phyloP scores from a whole-genome alignment of 2,329 filamentous ascomycete species.

The Clarireedia hainanense region DNA sequence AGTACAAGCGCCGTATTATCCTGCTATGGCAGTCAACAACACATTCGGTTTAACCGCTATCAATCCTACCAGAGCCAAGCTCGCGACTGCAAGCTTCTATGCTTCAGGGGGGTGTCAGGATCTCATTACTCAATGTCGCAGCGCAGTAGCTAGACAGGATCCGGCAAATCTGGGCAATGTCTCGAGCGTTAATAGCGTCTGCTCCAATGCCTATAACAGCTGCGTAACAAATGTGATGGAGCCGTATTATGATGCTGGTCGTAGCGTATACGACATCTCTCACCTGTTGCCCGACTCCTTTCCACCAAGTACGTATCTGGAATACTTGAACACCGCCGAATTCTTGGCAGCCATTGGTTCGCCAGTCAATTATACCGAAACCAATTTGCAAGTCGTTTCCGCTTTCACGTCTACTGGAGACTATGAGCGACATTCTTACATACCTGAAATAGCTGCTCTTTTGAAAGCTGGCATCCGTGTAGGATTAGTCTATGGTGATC shows the following conservation, averaged over 20 bases:
- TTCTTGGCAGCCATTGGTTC: conserved; percentile 55
- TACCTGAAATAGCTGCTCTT: conserved; percentile 51
- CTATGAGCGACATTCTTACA: conserved; percentile 54
- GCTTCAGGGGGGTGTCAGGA: conserved; percentile 44
- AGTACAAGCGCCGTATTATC: conserved; percentile 50
- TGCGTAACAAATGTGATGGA: conserved; percentile 30
- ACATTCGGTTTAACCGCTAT: conserved; percentile 57
- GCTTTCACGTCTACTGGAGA: conserved; percentile 48
- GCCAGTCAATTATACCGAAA: conserved; percentile 50
- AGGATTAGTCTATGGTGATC: conserved; percentile 61
- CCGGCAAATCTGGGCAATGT: conserved; percentile 35
- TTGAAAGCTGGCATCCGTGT: conserved; percentile 58
- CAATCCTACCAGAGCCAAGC: conserved; percentile 40
- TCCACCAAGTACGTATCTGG: conserved; percentile 50
- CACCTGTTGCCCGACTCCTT: conserved; percentile 45
- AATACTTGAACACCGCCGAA: conserved; percentile 57
- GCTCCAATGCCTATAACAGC: conserved; percentile 27
- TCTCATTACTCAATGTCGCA: conserved; percentile 44
- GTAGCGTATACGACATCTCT: conserved; percentile 32
- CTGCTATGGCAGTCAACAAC: conserved; percentile 53
- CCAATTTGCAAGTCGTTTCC: conserved; percentile 37
- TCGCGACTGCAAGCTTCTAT: conserved; percentile 39
- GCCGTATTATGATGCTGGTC: conserved; percentile 28
- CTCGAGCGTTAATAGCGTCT: conserved; percentile 29
- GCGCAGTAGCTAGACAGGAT: conserved; percentile 34